Evolutionary conservation across 1,139 yeast genomes (phyloP), one percentile per base, ranked within the genome.

Genomic region (Keqinozyma sinolaborantium): DNA sequence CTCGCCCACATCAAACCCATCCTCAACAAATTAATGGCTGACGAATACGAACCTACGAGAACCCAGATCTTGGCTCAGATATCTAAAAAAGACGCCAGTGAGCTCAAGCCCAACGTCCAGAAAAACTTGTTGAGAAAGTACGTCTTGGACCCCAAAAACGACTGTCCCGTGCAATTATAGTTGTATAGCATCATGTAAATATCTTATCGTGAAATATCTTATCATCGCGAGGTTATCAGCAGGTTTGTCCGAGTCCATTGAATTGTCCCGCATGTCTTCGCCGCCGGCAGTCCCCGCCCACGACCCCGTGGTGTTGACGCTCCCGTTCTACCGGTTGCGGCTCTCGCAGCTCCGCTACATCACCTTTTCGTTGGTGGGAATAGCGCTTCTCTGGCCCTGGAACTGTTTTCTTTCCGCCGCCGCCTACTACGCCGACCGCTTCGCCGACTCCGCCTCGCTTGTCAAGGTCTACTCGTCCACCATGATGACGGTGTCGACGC

Each of bases 301-400:
- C 32, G 64, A 61, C 40, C 65, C 65, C 3, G 52, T 53, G 24
- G 53, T 60, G 12, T 41, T 61, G 8, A 37, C 42, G 18, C 40
- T 40, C 11, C 23, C 44, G 21, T 25, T 24, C 15, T 18, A 41
- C 13, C 34, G 40, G 19, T 23, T 61, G 25, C 46, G 47, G 14
- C 46, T 72, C 12, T 56, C 70, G 1, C 64, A 60, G 33, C 51
- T 79, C 15, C 72, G 72, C 32, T 86, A 85, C 50, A 28, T 71
- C 13, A 76, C 94, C 0, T 86, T 82, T 48, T 53, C 80, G 19
- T 46, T 76, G n/a, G 70, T 85, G 8, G 97, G 96, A 0, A 63
- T 83, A 5, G 82, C 92, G 0, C 62, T 84, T 24, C 67, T 92
- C 25, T 92, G 97, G 97, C 97, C 98, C 0, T 92, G 97, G 97